Conservation (phyloP, 495 filamentous ascomycete genomes). For the Talaromyces nanjingensis region DNA sequence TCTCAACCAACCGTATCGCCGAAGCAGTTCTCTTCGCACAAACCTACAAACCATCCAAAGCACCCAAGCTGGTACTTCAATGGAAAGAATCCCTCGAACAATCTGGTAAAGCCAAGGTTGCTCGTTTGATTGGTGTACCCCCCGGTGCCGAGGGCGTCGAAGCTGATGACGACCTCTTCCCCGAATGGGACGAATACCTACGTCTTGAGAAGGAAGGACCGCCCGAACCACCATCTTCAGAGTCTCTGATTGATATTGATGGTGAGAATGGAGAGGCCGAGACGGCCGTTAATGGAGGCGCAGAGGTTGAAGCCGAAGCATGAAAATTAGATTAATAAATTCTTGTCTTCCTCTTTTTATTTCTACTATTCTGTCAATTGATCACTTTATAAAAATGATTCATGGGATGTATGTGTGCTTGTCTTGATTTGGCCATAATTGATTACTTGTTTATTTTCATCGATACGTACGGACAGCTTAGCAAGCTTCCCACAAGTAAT, state of each 20-base stretch:
- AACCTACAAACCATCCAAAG: slow-evolving; percentile 84
- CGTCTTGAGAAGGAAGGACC: slow-evolving; percentile 65
- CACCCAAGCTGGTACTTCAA: slow-evolving; percentile 54
- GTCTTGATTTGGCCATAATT: background rate
- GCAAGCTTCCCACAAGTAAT: background rate
- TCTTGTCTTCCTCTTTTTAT: background rate
- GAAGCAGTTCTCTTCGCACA: slow-evolving; percentile 89
- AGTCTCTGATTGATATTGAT: slow-evolving; percentile 44
- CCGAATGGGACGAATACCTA: slow-evolving; percentile 90
- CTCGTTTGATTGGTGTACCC: slow-evolving; percentile 76
- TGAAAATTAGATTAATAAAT: slow-evolving; percentile 13
- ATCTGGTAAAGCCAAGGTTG: slow-evolving; percentile 72
- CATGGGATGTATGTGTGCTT: slow-evolving; percentile 2
- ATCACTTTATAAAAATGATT: background rate
- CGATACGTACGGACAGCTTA: too few species aligned
- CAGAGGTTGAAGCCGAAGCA: slow-evolving; percentile 26
- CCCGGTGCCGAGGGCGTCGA: slow-evolving; percentile 42
- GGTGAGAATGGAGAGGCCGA: slow-evolving; percentile 28
- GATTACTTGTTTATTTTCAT: background rate
- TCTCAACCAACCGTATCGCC: slow-evolving; percentile 66
- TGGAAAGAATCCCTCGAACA: slow-evolving; percentile 83
- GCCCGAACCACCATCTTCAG: slow-evolving; percentile 33
- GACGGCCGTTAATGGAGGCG: slow-evolving; percentile 26
- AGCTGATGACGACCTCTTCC: slow-evolving; percentile 88
- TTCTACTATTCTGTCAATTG: background rate